Evolutionary conservation across 1,139 yeast species (phyloP).

Genomic region (Dujonia santamariae): DNA sequence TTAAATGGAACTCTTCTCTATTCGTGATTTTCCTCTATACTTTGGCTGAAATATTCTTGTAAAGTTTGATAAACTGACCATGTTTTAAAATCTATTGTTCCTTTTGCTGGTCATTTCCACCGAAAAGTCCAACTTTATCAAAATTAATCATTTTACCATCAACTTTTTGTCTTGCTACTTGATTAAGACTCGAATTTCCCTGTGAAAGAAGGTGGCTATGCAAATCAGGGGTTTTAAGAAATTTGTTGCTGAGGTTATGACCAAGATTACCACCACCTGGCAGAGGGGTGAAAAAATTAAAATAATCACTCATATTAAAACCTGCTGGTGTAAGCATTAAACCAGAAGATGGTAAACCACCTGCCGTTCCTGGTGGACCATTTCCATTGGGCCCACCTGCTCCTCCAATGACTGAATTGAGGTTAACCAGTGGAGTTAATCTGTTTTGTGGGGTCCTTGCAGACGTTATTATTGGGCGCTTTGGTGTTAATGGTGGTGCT

Average conservation of each 20-base stretch:
- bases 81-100: slow-evolving; percentile 3
- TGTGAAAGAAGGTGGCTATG: slow-evolving; percentile 21
- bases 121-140: slow-evolving; percentile 26
- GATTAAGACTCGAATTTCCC: slow-evolving; percentile 9
- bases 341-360: slow-evolving; percentile 41
- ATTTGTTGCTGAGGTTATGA: slow-evolving; percentile 19
- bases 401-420: too few species aligned
- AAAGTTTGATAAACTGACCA: too few species aligned
- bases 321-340: slow-evolving; percentile 60
- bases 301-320: slow-evolving; percentile 80
- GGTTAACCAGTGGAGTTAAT: slow-evolving; percentile 41
- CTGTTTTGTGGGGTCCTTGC: slow-evolving; percentile 44
- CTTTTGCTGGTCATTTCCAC: slow-evolving; percentile 6
- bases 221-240: slow-evolving; percentile 44
- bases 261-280: slow-evolving; percentile 43
- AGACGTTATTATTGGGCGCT: slow-evolving; percentile 28
- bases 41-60: too few species aligned
- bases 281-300: slow-evolving; percentile 73
- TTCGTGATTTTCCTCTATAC: too few species aligned
- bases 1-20: too few species aligned
- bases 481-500: slow-evolving; percentile 47
- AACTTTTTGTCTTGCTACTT: slow-evolving; percentile 22
- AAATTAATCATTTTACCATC: slow-evolving; percentile 47
- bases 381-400: slow-evolving; percentile 4
- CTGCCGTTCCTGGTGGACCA: too few species aligned